Base-by-base conservation (phyloP, 164 flowering plant species). In the Berberis thunbergii region DNA sequence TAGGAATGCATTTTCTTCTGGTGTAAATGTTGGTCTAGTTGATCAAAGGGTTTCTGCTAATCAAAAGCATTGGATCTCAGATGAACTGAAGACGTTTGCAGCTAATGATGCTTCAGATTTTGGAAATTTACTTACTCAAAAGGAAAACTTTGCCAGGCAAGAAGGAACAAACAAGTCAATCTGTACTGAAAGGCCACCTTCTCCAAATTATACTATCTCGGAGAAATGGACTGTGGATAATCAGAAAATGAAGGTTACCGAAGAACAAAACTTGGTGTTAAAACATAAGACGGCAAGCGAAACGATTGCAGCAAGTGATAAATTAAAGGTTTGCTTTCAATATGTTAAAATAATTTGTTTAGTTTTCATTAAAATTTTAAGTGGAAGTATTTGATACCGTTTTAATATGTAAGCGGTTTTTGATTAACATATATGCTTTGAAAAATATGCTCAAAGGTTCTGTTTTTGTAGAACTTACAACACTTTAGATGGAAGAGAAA, bases 141-240 rank as follows among this genome's bases (percentile, higher is more conserved):
- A 57, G 54, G 80, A 67, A 61, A 70, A 65, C 63, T 50, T 64
- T 60, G 49, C 68, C 13, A 84, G 77, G 13, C 73, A 69, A 60
- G 83, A 76, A 64, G 83, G 75, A 41, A 86, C 79, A 41, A 76
- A 79, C 54, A 65, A 41, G 45, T 77, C 77, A 49, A 43, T 70
- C 3, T 57, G 70, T 54, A 60, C 69, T 56, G 80, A 76, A 60
- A 61, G 73, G 53, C 74, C 76, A 45, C 75, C 87, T 62, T 74
- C 89, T 63, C 89, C 93, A 49, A 86, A 78, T 78, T 76, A 84
- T 65, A 87, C 96, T 10, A 85, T 87, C 65, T 76, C 85, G 41
- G 97, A 89, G 73, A 91, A 82, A 75, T 91, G 96, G 94, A 81
- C 91, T 54, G 76, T 82, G 83, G 89, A 79, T 70, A 82, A 79